Evolutionary conservation across 1,139 yeast genomes (phyloP).

Genomic region (Hansenula anomala): DNA sequence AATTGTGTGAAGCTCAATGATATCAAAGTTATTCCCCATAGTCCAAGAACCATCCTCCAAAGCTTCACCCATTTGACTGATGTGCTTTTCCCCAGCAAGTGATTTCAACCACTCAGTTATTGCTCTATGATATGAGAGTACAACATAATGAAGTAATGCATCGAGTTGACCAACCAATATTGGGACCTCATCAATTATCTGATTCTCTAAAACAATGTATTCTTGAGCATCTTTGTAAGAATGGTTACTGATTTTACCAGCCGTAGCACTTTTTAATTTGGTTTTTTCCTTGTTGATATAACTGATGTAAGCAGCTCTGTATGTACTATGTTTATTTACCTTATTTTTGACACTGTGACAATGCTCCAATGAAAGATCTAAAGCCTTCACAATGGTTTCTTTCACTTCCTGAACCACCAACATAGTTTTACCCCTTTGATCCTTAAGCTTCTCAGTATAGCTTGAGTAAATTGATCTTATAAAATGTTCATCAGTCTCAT

Average conservation of each 20-base stretch:
- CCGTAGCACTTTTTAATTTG: background rate
- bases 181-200: constrained; percentile 28
- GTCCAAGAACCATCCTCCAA: constrained; percentile 11
- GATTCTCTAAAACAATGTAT: constrained; percentile 23
- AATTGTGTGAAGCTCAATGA: constrained; percentile 26
- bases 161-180: constrained; percentile 16
- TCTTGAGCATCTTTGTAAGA: constrained; percentile 16
- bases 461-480: constrained; percentile 28
- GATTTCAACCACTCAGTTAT: constrained; percentile 25
- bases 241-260: too few species aligned
- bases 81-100: constrained; percentile 24
- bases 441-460: constrained; percentile 13
- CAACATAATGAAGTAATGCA: constrained; percentile 14
- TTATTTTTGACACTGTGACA: constrained; percentile 21
- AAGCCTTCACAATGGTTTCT: constrained; percentile 23
- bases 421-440: constrained; percentile 16
- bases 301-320: constrained; percentile 29
- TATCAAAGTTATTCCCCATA: constrained; percentile 29
- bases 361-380: constrained; percentile 18
- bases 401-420: constrained; percentile 22
- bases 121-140: constrained; percentile 20
- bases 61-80: constrained; percentile 20
- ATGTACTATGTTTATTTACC: constrained; percentile 25
- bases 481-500: constrained; percentile 10
- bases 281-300: constrained; percentile 13